Conservation (phyloP, 371 early-diverging fungal species). For the Apophysomyces elegans region DNA sequence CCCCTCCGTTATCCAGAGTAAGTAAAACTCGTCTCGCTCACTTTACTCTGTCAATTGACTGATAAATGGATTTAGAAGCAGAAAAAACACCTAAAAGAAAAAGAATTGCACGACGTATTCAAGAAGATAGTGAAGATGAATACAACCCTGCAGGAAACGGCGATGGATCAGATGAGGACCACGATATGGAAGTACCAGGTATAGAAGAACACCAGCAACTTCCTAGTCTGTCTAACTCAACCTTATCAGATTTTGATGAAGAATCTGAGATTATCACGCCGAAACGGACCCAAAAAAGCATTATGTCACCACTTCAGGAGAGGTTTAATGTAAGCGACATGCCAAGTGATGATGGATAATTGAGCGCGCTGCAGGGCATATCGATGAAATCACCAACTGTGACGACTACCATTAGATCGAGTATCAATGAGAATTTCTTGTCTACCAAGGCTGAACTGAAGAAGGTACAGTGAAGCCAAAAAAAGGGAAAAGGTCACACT, state of each 20-base stretch:
- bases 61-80: neutral
- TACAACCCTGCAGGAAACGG: slow-evolving; percentile 37
- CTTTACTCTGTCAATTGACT: neutral
- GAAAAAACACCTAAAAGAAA: slow-evolving; percentile 21
- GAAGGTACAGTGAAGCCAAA: slow-evolving; percentile 8
- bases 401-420: slow-evolving; percentile 14
- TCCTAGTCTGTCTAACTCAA: neutral
- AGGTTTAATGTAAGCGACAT: slow-evolving; percentile 20
- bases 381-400: slow-evolving; percentile 11
- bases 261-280: slow-evolving; percentile 1
- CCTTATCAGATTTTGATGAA: neutral
- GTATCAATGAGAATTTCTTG: neutral
- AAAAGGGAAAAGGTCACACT: neutral
- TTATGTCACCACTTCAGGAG: slow-evolving; percentile 23
- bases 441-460: slow-evolving; percentile 12
- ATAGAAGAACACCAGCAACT: neutral
- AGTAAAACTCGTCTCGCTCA: neutral
- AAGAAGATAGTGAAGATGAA: slow-evolving; percentile 38
- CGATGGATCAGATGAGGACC: slow-evolving; percentile 30
- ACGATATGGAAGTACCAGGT: slow-evolving; percentile 35
- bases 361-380: neutral
- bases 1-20: neutral
- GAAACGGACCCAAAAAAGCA: slow-evolving; percentile 2
- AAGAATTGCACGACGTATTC: slow-evolving; percentile 22
- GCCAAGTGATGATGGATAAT: neutral